Evolutionary conservation across 2,329 filamentous ascomycete species (phyloP).

Genomic region (Penicillium brevicompactum): DNA sequence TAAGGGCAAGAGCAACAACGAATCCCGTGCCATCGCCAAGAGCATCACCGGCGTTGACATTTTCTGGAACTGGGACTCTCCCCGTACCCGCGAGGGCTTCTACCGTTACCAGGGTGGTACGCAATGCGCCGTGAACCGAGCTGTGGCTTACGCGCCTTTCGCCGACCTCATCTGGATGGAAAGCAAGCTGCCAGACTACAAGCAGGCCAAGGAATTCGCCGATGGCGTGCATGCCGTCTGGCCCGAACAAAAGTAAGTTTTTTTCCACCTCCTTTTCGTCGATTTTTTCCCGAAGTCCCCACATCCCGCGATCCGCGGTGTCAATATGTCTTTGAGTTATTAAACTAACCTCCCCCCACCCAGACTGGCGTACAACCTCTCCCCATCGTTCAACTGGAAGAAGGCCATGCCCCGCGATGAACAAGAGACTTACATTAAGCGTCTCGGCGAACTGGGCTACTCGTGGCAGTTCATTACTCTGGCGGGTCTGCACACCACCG

Average conservation of each 20-base stretch:
- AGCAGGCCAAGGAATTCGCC: constrained; percentile 90
- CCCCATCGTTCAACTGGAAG: constrained; percentile 99
- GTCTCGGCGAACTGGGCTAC: constrained; percentile 85
- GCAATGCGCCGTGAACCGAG: constrained; percentile 86
- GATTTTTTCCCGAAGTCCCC: background rate
- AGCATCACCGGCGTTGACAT: constrained; percentile 76
- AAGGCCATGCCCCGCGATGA: constrained; percentile 86
- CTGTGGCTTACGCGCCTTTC: constrained; percentile 88
- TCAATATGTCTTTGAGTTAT: background rate
- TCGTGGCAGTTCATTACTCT: constrained; percentile 99
- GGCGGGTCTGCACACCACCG: constrained; percentile 92
- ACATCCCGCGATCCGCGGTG: background rate
- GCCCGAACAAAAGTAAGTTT: constrained; percentile 90
- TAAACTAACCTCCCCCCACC: constrained; percentile 16
- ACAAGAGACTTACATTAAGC: constrained; percentile 95
- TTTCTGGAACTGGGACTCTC: constrained; percentile 93
- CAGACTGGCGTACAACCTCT: constrained; percentile 96
- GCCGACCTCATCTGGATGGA: constrained; percentile 99
- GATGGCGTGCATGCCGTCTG: constrained; percentile 90
- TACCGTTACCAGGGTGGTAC: constrained; percentile 92
- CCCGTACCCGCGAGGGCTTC: constrained; percentile 90
- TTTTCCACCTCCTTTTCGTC: background rate
- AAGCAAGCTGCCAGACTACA: constrained; percentile 90
- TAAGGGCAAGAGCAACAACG: constrained; percentile 82
- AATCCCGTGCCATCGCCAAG: constrained; percentile 79